Conservation (phyloP, 2,329 filamentous ascomycete species). For the Sclerotinia trifoliorum region DNA sequence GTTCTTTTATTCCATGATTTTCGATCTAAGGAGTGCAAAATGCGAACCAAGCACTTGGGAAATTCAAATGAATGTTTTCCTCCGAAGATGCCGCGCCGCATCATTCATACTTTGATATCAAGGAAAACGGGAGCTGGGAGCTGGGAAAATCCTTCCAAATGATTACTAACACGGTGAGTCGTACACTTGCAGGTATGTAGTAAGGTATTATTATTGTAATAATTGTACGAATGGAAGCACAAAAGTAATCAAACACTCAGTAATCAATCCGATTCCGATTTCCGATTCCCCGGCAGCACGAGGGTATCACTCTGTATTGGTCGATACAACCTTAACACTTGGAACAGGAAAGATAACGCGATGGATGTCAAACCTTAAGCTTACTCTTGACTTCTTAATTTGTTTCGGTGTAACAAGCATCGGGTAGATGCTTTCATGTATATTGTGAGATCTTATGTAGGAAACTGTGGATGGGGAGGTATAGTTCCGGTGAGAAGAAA, state of each 20-base stretch:
- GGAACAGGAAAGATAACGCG: neutral
- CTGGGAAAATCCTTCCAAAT: neutral
- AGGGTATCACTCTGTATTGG: neutral
- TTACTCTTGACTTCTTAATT: neutral
- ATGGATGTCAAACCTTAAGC: neutral
- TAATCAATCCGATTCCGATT: neutral
- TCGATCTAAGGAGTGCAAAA: neutral
- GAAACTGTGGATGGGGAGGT: neutral
- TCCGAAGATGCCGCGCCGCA: constrained; percentile 2
- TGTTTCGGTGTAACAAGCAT: neutral
- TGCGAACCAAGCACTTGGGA: neutral
- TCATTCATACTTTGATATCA: neutral
- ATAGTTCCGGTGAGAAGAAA: constrained; percentile 1
- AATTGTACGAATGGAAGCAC: neutral
- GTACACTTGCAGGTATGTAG: neutral
- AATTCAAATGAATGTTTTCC: neutral
- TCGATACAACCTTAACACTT: neutral
- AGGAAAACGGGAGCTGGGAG: neutral
- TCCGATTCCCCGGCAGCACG: constrained; percentile 8
- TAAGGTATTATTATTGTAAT: too few relatives aligned
- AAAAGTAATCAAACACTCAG: neutral
- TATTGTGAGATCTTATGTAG: neutral
- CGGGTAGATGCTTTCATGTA: neutral
- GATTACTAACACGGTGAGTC: neutral
- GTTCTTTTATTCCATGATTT: neutral